phyloP scores from a whole-genome alignment of 192 early-diverging fungal genomes.

The Glomus cerebriforme region DNA sequence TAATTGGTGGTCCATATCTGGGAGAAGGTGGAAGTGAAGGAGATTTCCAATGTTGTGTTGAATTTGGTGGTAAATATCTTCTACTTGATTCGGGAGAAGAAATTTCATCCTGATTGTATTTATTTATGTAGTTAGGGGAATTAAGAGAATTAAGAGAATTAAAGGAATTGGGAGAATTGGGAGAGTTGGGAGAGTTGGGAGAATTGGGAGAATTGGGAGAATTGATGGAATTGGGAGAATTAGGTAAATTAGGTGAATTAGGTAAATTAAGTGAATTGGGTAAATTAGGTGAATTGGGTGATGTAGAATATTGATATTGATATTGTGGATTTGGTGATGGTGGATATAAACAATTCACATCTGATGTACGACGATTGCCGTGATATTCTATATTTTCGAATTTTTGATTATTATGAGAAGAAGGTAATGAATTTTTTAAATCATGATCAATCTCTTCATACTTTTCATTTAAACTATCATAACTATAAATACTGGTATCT shows the following conservation, averaged over 20 bases:
- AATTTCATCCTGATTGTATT: background rate
- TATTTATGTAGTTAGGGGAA: background rate
- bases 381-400: background rate
- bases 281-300: too few species aligned
- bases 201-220: too few species aligned
- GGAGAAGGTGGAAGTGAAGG: background rate
- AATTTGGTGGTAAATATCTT: background rate
- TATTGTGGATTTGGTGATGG: background rate
- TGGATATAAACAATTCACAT: background rate
- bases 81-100: background rate
- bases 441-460: background rate
- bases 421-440: background rate
- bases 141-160: too few species aligned
- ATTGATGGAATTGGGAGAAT: too few species aligned
- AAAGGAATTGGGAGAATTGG: too few species aligned
- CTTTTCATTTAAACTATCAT: background rate
- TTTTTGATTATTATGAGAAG: background rate
- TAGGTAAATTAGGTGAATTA: too few species aligned
- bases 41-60: background rate
- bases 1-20: background rate
- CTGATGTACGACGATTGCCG: background rate
- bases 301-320: background rate
- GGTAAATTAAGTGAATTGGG: too few species aligned
- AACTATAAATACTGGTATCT: background rate
- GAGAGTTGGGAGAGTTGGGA: too few species aligned